These are phyloP conservation scores for Trypanosoma grayi DNA, from an alignment of 208 protist species.

Conservation along the genomic window DNA sequence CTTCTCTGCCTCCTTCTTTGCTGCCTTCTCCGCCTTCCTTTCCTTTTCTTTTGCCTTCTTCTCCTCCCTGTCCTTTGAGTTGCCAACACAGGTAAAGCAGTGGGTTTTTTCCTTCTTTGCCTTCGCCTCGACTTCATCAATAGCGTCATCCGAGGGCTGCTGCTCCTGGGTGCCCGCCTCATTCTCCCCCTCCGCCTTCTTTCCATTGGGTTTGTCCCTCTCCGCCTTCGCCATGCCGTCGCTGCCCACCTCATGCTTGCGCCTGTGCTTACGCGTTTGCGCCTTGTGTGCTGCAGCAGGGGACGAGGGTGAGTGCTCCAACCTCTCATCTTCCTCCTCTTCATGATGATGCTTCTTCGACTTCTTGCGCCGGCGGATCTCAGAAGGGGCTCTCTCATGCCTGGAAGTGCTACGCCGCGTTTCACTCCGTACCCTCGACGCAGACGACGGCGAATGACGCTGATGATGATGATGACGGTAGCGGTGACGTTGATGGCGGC, in stretches of 20 bases:
- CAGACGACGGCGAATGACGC: constrained; percentile 1
- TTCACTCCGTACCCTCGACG: constrained; percentile 12
- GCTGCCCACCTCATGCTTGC: too few relatives aligned
- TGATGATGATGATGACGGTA: background rate
- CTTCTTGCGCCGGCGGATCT: too few relatives aligned
- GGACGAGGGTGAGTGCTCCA: background rate
- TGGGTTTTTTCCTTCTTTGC: background rate
- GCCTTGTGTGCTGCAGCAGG: background rate
- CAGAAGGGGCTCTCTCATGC: background rate
- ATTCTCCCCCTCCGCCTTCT: too few relatives aligned
- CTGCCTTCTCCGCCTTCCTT: background rate
- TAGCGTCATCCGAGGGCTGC: too few relatives aligned
- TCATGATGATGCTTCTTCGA: constrained; percentile 25
- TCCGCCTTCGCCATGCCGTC: too few relatives aligned
- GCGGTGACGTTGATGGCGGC: background rate
- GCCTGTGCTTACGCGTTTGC: too few relatives aligned
- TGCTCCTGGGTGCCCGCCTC: too few relatives aligned
- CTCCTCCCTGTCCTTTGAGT: background rate
- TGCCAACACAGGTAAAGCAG: background rate
- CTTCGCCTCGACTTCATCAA: constrained; percentile 1
- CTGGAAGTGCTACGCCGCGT: background rate
- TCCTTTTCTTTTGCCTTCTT: constrained; percentile 11
- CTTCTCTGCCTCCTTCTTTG: background rate
- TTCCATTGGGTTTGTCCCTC: too few relatives aligned
- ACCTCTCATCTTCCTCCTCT: constrained; percentile 5